These are phyloP conservation scores for Bryoerythrophyllum caledonicum DNA, from an alignment of 225 moss, liverwort and hornwort species.

Conservation along the genomic window DNA sequence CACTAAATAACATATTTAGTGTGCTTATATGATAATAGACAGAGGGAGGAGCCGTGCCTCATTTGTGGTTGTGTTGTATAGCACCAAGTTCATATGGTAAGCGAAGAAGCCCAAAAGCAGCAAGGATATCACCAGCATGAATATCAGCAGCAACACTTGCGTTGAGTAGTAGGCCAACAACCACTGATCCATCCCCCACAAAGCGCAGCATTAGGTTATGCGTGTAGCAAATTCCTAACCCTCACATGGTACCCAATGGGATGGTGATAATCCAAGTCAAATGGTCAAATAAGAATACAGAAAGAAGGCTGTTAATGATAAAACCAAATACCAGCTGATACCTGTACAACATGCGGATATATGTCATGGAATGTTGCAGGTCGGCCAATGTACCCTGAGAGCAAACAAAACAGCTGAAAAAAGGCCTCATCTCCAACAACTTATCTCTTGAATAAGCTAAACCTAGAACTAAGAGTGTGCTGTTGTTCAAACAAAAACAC, in stretches of 20 bases:
- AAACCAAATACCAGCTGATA: constrained; percentile 11
- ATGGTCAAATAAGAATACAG: not conserved
- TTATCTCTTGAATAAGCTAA: no score
- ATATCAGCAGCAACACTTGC: constrained; percentile 80
- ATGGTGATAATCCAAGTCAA: not conserved
- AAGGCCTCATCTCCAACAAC: not conserved
- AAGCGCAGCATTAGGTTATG: constrained; percentile 15
- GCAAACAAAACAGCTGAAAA: not conserved
- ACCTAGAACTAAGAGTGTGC: no score
- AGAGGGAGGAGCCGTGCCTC: constrained; percentile 54
- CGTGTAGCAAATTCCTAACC: no score
- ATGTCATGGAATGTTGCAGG: constrained; percentile 67
- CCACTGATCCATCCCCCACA: constrained; percentile 66
- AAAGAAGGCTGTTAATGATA: not conserved
- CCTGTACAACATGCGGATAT: constrained; percentile 90
- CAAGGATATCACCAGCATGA: constrained; percentile 73
- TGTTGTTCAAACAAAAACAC: no score
- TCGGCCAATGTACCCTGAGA: constrained; percentile 77
- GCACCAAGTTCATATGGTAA: constrained; percentile 79
- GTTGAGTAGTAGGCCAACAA: constrained; percentile 87
- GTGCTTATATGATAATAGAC: not conserved
- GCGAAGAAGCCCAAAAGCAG: constrained; percentile 67
- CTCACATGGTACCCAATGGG: not conserved
- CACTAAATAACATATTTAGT: not conserved
- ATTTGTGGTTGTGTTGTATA: constrained; percentile 87